Evolutionary conservation across 106 monocot species (phyloP).

Genomic region (Allium cepa): DNA sequence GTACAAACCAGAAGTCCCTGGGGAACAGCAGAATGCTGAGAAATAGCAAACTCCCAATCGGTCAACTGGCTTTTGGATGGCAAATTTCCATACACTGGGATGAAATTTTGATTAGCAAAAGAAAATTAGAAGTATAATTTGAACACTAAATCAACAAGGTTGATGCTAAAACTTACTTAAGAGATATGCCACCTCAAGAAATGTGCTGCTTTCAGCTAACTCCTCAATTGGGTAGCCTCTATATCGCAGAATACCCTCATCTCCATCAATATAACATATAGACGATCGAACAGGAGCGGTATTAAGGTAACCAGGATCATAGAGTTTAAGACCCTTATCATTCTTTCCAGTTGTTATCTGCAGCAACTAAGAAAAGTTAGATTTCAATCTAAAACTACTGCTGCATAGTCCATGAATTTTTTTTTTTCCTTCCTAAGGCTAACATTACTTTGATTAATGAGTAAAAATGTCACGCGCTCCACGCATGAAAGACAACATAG

Average conservation of each 20-base stretch:
- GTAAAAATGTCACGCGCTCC: no score
- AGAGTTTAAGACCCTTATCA: slow-evolving; percentile 90
- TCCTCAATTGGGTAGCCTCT: slow-evolving; percentile 98
- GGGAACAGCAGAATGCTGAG: slow-evolving; percentile 96
- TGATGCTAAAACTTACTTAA: slow-evolving; percentile 49
- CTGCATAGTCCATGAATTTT: no score
- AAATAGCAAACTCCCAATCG: slow-evolving; percentile 88
- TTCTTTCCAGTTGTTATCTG: slow-evolving; percentile 73
- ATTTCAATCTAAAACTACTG: no score
- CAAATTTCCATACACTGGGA: slow-evolving; percentile 88
- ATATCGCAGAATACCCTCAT: slow-evolving; percentile 92
- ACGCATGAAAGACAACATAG: no score
- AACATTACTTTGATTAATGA: no score
- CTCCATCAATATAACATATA: slow-evolving; percentile 95
- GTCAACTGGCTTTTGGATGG: slow-evolving; percentile 77
- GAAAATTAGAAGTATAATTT: not conserved
- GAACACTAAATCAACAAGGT: not conserved
- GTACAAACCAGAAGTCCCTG: slow-evolving; percentile 81
- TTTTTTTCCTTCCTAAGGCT: no score
- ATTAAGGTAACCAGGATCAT: slow-evolving; percentile 97
- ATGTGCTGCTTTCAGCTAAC: slow-evolving; percentile 87
- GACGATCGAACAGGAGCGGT: slow-evolving; percentile 89
- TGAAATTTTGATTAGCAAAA: slow-evolving; percentile 3
- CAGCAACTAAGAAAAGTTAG: not conserved
- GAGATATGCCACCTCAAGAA: slow-evolving; percentile 87